Percentiles rank a stretch among this genome's conserved stretches.
These are phyloP conservation scores for Ramalina peruviana DNA, from an alignment of 495 filamentous ascomycete species.

Conservation along the genomic window DNA sequence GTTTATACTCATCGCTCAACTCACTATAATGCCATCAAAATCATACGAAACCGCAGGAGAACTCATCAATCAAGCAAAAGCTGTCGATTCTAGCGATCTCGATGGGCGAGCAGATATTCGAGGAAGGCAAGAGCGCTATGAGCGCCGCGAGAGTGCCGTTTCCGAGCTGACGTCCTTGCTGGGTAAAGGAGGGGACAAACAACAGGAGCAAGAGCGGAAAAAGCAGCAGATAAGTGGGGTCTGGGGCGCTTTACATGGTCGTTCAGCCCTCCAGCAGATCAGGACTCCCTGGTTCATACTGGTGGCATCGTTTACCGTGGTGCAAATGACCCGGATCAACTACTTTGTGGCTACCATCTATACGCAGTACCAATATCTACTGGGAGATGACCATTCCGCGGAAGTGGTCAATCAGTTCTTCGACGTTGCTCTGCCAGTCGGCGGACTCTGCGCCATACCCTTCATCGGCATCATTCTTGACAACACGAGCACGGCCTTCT, in stretches of 20 bases:
- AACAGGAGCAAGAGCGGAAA: conserved; percentile 34
- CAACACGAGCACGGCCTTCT: conserved; percentile 54
- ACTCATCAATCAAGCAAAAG: conserved; percentile 53
- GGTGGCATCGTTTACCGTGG: conserved; percentile 72
- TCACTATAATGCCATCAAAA: conserved; percentile 45
- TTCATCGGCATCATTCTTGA: conserved; percentile 82
- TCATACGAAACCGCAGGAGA: conserved; percentile 49
- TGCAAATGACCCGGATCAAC: conserved; percentile 93
- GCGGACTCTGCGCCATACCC: conserved; percentile 71
- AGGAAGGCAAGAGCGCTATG: conserved; percentile 44
- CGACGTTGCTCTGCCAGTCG: conserved; percentile 76
- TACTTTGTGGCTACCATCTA: conserved; percentile 92
- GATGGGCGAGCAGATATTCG: conserved; percentile 20
- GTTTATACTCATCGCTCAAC: conserved; percentile 38
- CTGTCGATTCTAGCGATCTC: conserved; percentile 42
- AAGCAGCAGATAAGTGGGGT: conserved; percentile 55
- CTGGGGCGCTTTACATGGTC: conserved; percentile 79
- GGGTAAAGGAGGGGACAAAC: conserved; percentile 34
- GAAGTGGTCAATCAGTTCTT: conserved; percentile 69
- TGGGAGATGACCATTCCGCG: conserved; percentile 44
- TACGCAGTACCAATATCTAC: conserved; percentile 68
- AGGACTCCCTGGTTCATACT: conserved; percentile 73
- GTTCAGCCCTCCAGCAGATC: conserved; percentile 61
- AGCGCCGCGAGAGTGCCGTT: conserved; percentile 53
- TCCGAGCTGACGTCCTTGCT: conserved; percentile 64